Evolutionary conservation across 306 rosid genomes (phyloP), one percentile per base, ranked within the genome.

Genomic region (Pyrus pyrifolia): DNA sequence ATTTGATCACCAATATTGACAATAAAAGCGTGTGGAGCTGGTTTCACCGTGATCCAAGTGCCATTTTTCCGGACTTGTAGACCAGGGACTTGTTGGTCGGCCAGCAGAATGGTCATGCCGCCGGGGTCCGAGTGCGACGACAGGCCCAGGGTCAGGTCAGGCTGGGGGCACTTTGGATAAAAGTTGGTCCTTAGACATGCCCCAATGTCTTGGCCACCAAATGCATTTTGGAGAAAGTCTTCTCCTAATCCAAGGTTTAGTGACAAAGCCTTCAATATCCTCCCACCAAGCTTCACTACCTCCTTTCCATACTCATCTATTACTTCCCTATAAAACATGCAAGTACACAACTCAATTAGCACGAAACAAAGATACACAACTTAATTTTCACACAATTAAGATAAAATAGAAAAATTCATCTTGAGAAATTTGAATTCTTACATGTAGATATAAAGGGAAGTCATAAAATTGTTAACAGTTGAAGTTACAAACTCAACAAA

Each of bases 81-180:
- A 6, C 97, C 98, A 1, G 83, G 8, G 18, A 94, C 91, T 3
- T 83, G 59, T 23, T 88, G 76, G 58, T 94, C 98, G 0, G 94
- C 84, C 4, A 94, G 81, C 17, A 94, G 71, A 5, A 91, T 40
- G 25, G 98, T 94, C 88, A 94, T 79, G 15, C 98, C 97, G 0
- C 98, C 98, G 2, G 97, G 97, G 71, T 91, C 97, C 3, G 97
- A 94, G 80, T 94, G 98, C 2, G 98, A 90, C 3, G 98, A 94
- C 0, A 94, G 80, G 2, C 98, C 98, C 5, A 94, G 80, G 1
- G 97, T 84, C 33, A 94, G 86, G 13, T 90, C 96, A 4, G 97
- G 97, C 29, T 81, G 76, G 1, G 98, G 98, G 69, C 98, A 94
- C 55, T 81, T 90, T 0, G 98, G 97, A 68, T 91, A 94, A 49